Evolutionary conservation across 1,284 basidiomycete species (phyloP), one percentile per base, ranked within the genome.

Genomic region (Phellopilus nigrolimitatus): DNA sequence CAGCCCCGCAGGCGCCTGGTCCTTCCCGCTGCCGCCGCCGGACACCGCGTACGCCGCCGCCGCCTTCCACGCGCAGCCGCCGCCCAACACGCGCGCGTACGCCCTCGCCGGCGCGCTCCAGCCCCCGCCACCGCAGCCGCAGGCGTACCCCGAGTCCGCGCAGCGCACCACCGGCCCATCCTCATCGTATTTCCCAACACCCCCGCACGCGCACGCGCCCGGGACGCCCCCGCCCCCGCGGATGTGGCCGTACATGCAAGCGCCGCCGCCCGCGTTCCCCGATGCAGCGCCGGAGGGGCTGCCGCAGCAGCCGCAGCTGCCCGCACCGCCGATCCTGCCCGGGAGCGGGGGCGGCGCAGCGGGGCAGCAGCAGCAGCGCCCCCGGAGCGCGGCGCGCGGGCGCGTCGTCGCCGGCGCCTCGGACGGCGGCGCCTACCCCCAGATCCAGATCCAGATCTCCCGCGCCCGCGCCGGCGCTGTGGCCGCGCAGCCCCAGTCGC

Each of bases 81-180:
- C 47, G 27, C 34, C 37, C 38, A 47, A 19, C 12, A 31, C 51
- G 28, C 51, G 45, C n/a, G 37, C 39, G 24, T 53, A 53, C 31
- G 51, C 51, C 10, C 38, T 53, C n/a, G 51, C 51, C 30, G 51
- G 51, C 10, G 51, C 51, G 28, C 44, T 53, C 19, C 51, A 53
- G 21, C 50, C 44, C 10, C 44, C 51, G 28, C 44, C 47, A n/a
- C 51, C 47, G 21, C 50, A 46, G 15, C 49, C 33, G 28, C 44
- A 41, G 22, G 36, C 27, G 22, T 42, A 25, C 41, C 44, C 44
- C 25, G 51, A 41, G 30, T 47, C 51, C 6, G 36, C 42, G 4
- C 41, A 45, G 33, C 49, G 49, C 12, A 40, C 33, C 42, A 38
- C 49, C 10, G 49, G 30, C 12, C 21, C n/a, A n/a, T n/a, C n/a